Base-by-base conservation (phyloP, 1,139 yeast genomes). In the Yamadazyma diospyri region DNA sequence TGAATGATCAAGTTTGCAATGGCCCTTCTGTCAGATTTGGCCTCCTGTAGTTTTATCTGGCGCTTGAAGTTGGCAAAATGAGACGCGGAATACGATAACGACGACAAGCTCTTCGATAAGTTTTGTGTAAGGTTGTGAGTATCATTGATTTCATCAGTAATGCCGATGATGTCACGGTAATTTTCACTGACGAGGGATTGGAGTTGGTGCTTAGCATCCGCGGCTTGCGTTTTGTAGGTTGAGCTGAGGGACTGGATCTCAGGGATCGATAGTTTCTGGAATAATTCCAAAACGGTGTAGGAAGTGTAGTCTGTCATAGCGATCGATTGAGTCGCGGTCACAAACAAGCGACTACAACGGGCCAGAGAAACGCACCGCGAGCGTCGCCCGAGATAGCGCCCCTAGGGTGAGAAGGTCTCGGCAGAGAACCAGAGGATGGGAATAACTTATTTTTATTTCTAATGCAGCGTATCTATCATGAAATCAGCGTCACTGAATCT, bases 81-180 rank as follows among this genome's bases (percentile, higher is more conserved):
- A 2, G 67, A 48, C 8, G 54, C 47, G 19, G 51, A 50, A 38
- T 61, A 68, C 2, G 72, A 59, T 16, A 69, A 50, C 29, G 56
- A 50, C 1, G 69, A 46, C 12, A 69, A 42, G 7, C 47, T 43
- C 6, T 47, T 45, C 30, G 67, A 64, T 3, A 61, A 49, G 1
- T 35, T 38, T 8, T 45, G 43, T 1, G 76, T 64, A 8, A 64
- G 45, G 2, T 50, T 47, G 41, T 74, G 64, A 78, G 81, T 78
- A 5, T 57, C 58, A 25, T 72, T 73, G 23, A 83, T 79, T 39
- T 77, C 76, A 47, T 82, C 88, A 1, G 89, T 85, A 5, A 83
- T 81, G 24, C 72, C 63, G 23, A 83, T 65, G 46, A 83, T 61
- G 45, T 82, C 88, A 34, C 85, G 62, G 52, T 81, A 82, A 50